These are phyloP conservation scores for Herpetospermum pedunculosum DNA, from an alignment of 306 rosid genomes.

Conservation along the genomic window DNA sequence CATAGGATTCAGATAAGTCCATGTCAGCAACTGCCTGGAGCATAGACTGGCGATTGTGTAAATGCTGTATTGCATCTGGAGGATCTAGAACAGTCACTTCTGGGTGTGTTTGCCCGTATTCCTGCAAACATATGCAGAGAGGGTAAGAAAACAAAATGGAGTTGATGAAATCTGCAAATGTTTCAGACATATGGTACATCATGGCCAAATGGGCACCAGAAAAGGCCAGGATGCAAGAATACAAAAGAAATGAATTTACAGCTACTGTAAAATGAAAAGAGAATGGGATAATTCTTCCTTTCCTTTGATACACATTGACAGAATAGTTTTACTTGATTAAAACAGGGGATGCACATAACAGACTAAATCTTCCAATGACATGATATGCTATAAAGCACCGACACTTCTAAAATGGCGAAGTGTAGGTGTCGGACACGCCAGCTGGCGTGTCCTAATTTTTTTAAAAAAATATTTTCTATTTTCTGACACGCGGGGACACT, in stretches of 20 bases:
- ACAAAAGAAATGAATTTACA: neutral
- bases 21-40: slow-evolving; percentile 93
- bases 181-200: slow-evolving; percentile 6
- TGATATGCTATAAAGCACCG: no score
- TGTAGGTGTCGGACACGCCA: no score
- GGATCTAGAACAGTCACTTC: slow-evolving; percentile 94
- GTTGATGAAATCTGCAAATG: slow-evolving; percentile 9
- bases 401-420: no score
- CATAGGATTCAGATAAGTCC: slow-evolving; percentile 59
- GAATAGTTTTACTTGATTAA: neutral
- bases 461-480: no score
- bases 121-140: slow-evolving; percentile 34
- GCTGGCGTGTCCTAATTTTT: no score
- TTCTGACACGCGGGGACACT: no score
- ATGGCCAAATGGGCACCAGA: neutral
- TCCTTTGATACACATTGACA: neutral
- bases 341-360: neutral
- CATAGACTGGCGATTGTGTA: slow-evolving; percentile 80
- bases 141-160: neutral
- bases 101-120: slow-evolving; percentile 68
- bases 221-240: neutral
- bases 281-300: neutral
- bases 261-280: neutral
- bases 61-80: slow-evolving; percentile 82
- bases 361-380: neutral